These are phyloP conservation scores for Megacollybia marginata DNA, from an alignment of 768 basidiomycete species.

Conservation along the genomic window DNA sequence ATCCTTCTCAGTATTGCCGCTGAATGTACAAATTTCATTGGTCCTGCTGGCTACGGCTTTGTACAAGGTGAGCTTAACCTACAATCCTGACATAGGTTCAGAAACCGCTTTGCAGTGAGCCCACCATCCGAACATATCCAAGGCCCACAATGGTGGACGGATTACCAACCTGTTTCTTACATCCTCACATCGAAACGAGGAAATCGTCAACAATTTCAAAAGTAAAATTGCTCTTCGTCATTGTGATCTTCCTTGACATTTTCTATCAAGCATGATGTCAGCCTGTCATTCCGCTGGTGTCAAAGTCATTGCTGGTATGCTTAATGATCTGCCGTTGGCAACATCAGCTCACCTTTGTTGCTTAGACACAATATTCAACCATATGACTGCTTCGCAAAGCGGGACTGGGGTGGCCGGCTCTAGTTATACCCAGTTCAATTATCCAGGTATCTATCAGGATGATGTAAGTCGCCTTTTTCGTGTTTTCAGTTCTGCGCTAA, in stretches of 20 bases:
- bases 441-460: conserved; percentile 40
- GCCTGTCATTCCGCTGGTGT: conserved; percentile 51
- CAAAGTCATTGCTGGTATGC: conserved; percentile 42
- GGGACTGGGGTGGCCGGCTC: conserved; percentile 45
- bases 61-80: conserved; percentile 47
- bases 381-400: conserved; percentile 48
- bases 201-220: conserved; percentile 40
- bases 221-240: conserved; percentile 13
- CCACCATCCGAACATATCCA: conserved; percentile 32
- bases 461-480: conserved; percentile 20
- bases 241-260: conserved; percentile 4
- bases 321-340: too few species aligned
- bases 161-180: conserved; percentile 66
- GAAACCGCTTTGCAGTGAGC: conserved; percentile 23
- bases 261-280: conserved; percentile 31
- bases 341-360: too few species aligned
- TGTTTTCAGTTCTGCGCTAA: background rate
- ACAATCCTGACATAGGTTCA: background rate
- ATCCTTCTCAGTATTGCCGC: conserved; percentile 33
- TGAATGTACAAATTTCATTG: conserved; percentile 60
- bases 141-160: conserved; percentile 67
- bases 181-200: conserved; percentile 61
- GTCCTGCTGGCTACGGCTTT: conserved; percentile 63
- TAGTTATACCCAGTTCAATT: conserved; percentile 45
- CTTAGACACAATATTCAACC: conserved; percentile 54